Conservation (phyloP, 352 stramenopile genomes). For the Phytophthora boehmeriae region DNA sequence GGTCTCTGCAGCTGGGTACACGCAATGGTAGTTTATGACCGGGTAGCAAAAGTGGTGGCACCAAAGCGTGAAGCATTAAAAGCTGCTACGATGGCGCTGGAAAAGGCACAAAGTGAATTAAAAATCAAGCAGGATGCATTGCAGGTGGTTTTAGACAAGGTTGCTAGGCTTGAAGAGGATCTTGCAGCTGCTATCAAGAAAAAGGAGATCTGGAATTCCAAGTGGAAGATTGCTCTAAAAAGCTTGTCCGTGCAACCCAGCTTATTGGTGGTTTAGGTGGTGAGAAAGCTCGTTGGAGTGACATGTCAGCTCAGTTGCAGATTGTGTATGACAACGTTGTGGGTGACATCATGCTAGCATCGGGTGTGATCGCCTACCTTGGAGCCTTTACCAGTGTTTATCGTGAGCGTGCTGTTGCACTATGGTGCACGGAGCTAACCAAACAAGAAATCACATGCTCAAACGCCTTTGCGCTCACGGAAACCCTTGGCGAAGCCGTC, state of each 20-base stretch:
- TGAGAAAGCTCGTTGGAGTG: constrained; percentile 93
- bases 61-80: constrained; percentile 94
- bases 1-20: constrained; percentile 96
- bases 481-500: constrained; percentile 91
- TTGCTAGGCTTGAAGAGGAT: constrained; percentile 88
- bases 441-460: constrained; percentile 85
- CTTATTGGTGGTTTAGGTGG: constrained; percentile 94
- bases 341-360: constrained; percentile 93
- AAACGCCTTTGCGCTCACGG: constrained; percentile 77
- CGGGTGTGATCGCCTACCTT: constrained; percentile 95
- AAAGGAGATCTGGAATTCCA: constrained; percentile 91
- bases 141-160: constrained; percentile 93
- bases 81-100: constrained; percentile 86
- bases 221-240: constrained; percentile 93
- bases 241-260: constrained; percentile 91
- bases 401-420: constrained; percentile 84
- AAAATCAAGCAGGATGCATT: constrained; percentile 91
- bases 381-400: constrained; percentile 93
- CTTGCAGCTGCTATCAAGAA: constrained; percentile 92
- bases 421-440: constrained; percentile 78
- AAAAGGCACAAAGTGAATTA: constrained; percentile 86
- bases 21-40: constrained; percentile 96
- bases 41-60: constrained; percentile 92
- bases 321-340: constrained; percentile 92
- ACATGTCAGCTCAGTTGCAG: constrained; percentile 88